Evolutionary conservation across 1,284 basidiomycete genomes (phyloP).

Genomic region (Trichosporon sp.): DNA sequence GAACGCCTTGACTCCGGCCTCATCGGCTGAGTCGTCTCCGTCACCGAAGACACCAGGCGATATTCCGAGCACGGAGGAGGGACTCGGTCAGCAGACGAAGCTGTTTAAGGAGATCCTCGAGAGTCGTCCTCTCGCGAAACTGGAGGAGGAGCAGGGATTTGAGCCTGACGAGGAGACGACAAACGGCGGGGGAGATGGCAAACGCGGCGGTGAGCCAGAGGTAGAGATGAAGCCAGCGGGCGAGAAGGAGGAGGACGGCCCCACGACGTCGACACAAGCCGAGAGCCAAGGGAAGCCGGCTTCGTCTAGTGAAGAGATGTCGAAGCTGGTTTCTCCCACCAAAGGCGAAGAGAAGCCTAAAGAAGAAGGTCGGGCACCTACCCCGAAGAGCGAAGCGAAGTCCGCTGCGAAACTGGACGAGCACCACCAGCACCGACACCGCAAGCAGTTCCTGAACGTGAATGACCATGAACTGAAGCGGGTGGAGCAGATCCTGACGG

Average conservation of each 20-base stretch:
- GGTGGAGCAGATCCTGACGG: slow-evolving; percentile 60
- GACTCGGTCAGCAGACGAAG: slow-evolving; percentile 53
- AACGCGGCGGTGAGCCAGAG: background rate
- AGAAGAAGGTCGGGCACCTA: background rate
- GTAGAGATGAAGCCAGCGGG: slow-evolving; percentile 33
- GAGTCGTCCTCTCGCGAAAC: slow-evolving; percentile 78
- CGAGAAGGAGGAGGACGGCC: slow-evolving; percentile 3
- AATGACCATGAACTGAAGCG: slow-evolving; percentile 56
- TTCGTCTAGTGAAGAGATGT: too few relatives aligned
- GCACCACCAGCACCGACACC: slow-evolving; percentile 15
- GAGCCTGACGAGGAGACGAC: slow-evolving; percentile 18
- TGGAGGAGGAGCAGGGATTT: slow-evolving; percentile 68
- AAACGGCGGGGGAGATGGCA: slow-evolving; percentile 8
- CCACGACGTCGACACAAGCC: background rate
- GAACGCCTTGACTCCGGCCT: background rate
- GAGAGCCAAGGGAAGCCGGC: background rate
- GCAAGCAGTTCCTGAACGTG: slow-evolving; percentile 67
- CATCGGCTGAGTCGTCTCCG: slow-evolving; percentile 12
- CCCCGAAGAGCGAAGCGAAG: background rate
- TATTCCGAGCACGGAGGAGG: slow-evolving; percentile 27
- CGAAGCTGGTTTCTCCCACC: too few relatives aligned
- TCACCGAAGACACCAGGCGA: slow-evolving; percentile 20
- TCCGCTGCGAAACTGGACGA: background rate
- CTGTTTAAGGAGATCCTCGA: slow-evolving; percentile 78
- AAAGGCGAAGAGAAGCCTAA: background rate